A percentile compares a stretch with the other conserved stretches of the same genome.
Evolutionary conservation across 1,284 basidiomycete species (phyloP).

Genomic region (Puccinia novopanici): DNA sequence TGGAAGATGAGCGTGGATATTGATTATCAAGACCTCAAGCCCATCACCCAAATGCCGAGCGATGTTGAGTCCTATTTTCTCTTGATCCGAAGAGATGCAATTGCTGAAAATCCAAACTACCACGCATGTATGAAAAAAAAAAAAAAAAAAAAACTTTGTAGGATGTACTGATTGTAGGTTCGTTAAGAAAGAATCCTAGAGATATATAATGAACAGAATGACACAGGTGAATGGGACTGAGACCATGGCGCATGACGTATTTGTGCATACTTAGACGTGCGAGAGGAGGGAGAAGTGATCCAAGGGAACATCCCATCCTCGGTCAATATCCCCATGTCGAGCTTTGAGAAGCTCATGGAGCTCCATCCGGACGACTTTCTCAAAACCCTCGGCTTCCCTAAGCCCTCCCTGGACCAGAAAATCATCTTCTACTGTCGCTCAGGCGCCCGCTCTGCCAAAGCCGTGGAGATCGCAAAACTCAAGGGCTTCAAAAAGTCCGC

Average conservation of each 20-base stretch:
- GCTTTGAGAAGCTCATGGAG: constrained; percentile 71
- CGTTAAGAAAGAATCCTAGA: too few species aligned
- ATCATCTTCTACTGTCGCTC: constrained; percentile 94
- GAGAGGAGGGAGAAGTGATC: constrained; percentile 87
- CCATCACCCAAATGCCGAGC: constrained; percentile 75
- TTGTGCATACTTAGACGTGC: constrained; percentile 67
- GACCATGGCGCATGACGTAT: background rate
- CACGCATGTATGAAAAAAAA: too few species aligned
- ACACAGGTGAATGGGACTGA: constrained; percentile 52
- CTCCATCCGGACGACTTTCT: constrained; percentile 64
- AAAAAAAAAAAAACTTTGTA: too few species aligned
- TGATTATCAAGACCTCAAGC: constrained; percentile 80
- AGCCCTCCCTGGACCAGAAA: constrained; percentile 75
- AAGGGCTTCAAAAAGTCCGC: constrained; percentile 83
- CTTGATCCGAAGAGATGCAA: constrained; percentile 65
- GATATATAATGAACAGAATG: background rate
- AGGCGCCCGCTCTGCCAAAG: too few species aligned
- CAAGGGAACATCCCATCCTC: constrained; percentile 94
- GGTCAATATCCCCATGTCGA: constrained; percentile 86
- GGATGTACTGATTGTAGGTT: too few species aligned
- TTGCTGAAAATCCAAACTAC: too few species aligned
- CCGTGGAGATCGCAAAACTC: constrained; percentile 77
- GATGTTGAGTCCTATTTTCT: constrained; percentile 63
- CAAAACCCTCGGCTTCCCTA: constrained; percentile 73
- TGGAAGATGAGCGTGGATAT: constrained; percentile 59